Evolutionary conservation across 2,329 filamentous ascomycete species (phyloP).

Genomic region (Cercospora berteroae): DNA sequence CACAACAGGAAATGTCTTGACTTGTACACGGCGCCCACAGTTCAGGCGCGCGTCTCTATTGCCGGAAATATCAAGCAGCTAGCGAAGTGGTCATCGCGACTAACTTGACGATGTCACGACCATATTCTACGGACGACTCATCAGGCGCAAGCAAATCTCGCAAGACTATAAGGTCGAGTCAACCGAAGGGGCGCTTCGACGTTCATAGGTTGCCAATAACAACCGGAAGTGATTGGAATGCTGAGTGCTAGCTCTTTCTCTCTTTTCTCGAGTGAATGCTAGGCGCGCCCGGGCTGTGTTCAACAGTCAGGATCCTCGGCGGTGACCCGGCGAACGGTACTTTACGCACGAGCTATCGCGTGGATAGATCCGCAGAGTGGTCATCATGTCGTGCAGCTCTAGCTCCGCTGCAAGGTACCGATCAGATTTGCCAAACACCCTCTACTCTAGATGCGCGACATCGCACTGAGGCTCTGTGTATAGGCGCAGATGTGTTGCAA

Average conservation of each 20-base stretch:
- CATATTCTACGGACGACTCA: not conserved
- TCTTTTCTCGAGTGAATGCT: not conserved
- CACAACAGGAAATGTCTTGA: not conserved
- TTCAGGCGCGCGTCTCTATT: not conserved
- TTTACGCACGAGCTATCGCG: conserved; percentile 1
- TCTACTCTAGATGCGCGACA: not conserved
- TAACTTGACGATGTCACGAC: not conserved
- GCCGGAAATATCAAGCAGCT: not conserved
- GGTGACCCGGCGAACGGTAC: conserved; percentile 16
- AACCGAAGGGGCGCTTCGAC: not conserved
- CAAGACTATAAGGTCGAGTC: not conserved
- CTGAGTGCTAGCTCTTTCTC: not conserved
- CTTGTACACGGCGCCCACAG: not conserved
- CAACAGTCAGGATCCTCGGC: conserved; percentile 2
- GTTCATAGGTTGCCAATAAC: not conserved
- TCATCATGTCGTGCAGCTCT: conserved; percentile 18
- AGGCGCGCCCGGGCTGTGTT: not conserved
- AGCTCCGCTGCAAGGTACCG: conserved; percentile 17
- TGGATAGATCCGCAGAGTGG: conserved; percentile 6
- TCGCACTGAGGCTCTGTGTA: not conserved
- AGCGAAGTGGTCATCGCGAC: not conserved
- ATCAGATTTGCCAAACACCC: not conserved
- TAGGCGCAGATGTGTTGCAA: not conserved
- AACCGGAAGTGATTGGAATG: not conserved
- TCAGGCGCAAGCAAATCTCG: not conserved